Conservation (phyloP, 140 eudicot species). For the Stevia rebaudiana region DNA sequence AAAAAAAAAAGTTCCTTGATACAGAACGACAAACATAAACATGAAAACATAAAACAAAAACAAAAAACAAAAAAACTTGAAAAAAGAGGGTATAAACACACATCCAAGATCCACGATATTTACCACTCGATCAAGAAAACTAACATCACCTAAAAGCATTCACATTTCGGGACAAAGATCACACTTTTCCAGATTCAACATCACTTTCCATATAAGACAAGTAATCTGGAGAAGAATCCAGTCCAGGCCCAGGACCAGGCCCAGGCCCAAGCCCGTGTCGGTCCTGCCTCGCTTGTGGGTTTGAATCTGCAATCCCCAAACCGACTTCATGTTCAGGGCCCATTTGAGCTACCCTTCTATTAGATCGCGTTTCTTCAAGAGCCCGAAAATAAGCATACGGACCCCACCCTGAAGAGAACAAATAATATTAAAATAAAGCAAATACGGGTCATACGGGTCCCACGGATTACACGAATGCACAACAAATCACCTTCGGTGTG, state of each 20-base stretch:
- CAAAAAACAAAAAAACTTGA: not conserved
- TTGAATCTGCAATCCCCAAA: slow-evolving; percentile 6
- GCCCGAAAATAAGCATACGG: slow-evolving; percentile 71
- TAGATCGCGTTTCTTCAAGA: slow-evolving; percentile 36
- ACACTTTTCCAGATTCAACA: slow-evolving; percentile 49
- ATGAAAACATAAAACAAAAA: too few relatives aligned
- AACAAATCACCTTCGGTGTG: slow-evolving; percentile 47
- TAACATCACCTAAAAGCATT: not conserved
- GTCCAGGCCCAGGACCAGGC: slow-evolving; percentile 14
- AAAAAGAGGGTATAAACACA: not conserved
- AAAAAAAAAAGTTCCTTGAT: too few relatives aligned
- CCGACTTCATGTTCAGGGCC: slow-evolving; percentile 19
- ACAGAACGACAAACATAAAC: too few relatives aligned
- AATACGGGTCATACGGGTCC: not conserved
- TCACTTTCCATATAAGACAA: slow-evolving; percentile 29
- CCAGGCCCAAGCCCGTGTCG: slow-evolving; percentile 11
- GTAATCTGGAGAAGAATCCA: slow-evolving; percentile 12
- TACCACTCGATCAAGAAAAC: slow-evolving; percentile 12
- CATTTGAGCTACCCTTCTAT: slow-evolving; percentile 8
- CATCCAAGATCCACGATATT: slow-evolving; percentile 13
- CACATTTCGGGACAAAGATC: slow-evolving; percentile 7
- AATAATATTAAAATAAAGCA: slow-evolving; percentile 5
- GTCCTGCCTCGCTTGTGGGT: slow-evolving; percentile 21
- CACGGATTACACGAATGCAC: not conserved
- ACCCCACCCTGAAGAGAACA: slow-evolving; percentile 53